A percentile compares a stretch with the other conserved stretches of the same genome.
These are phyloP conservation scores for Crithidia bombi DNA, from an alignment of 208 protist species.

Conservation along the genomic window DNA sequence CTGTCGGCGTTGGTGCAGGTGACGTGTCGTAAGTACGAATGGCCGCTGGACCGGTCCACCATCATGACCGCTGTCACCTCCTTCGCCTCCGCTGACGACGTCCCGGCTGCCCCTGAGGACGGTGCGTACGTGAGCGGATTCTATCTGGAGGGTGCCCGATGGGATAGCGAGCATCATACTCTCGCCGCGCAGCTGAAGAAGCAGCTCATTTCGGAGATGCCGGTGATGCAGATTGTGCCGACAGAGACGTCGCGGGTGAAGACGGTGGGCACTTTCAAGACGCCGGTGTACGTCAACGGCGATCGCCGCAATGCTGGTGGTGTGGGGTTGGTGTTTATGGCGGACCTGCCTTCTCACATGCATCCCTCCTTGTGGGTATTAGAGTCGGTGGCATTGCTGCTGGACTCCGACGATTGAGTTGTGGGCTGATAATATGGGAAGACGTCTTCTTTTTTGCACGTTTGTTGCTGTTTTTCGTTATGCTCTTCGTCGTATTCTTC, in stretches of 20 bases:
- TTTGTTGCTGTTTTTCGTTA: conserved; percentile 1
- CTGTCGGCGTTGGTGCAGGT: conserved; percentile 98
- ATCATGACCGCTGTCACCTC: conserved; percentile 95
- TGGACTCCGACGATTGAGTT: conserved; percentile 93
- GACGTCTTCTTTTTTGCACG: conserved; percentile 16
- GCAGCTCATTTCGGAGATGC: conserved; percentile 96
- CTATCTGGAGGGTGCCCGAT: conserved; percentile 97
- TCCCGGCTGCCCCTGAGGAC: conserved; percentile 82
- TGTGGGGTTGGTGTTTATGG: conserved; percentile 98
- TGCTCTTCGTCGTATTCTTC: no score
- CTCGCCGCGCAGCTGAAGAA: conserved; percentile 95
- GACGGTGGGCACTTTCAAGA: conserved; percentile 94
- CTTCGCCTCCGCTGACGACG: conserved; percentile 69
- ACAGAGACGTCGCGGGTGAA: conserved; percentile 96
- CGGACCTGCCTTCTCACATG: conserved; percentile 92
- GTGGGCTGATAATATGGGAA: neutral
- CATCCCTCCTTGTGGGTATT: conserved; percentile 97
- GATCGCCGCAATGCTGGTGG: conserved; percentile 96
- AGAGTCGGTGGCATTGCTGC: conserved; percentile 95
- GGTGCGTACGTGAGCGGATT: conserved; percentile 97
- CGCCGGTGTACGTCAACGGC: conserved; percentile 99
- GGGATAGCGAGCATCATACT: conserved; percentile 89
- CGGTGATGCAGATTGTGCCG: conserved; percentile 98
- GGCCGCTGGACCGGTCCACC: conserved; percentile 98
- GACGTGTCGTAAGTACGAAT: conserved; percentile 96